phyloP scores from a whole-genome alignment of 176 grass and related monocot species.

The Oryza nivara region DNA sequence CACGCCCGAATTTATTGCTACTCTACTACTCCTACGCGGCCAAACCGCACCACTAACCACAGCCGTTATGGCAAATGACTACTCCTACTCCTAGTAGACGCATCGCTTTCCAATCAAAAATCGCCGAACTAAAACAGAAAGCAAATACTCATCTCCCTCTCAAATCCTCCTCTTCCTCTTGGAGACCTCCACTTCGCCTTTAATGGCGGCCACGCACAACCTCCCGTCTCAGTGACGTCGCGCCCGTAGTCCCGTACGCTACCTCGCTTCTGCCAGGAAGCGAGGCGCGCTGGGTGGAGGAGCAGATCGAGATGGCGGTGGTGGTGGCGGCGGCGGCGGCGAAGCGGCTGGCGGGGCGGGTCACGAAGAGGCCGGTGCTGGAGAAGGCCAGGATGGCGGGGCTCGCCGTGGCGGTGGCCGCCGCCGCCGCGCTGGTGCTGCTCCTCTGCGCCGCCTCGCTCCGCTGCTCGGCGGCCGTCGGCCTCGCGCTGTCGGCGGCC shows the following conservation, averaged over 20 bases:
- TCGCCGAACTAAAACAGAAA: background rate
- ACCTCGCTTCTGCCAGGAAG: background rate
- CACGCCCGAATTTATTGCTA: background rate
- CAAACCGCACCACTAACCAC: background rate
- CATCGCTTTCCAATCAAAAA: background rate
- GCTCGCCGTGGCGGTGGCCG: background rate
- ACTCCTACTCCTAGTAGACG: background rate
- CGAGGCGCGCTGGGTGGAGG: background rate
- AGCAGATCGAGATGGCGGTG: background rate
- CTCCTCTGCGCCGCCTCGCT: constrained; percentile 42
- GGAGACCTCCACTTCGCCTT: background rate
- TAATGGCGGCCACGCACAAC: background rate
- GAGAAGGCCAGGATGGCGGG: constrained; percentile 17
- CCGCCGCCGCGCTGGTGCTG: constrained; percentile 34
- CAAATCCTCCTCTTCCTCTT: background rate
- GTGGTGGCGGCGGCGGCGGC: background rate
- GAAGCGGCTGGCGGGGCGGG: constrained; percentile 38
- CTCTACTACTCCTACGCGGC: background rate
- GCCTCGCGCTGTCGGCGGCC: constrained; percentile 20
- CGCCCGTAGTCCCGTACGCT: no score
- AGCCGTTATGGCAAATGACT: no score
- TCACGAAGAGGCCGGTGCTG: background rate
- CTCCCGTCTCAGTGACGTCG: background rate
- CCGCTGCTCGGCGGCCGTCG: constrained; percentile 21
- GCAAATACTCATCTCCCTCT: background rate